Conservation (phyloP, 2,329 filamentous ascomycete species). For the Pseudocercospora fijiensis region DNA sequence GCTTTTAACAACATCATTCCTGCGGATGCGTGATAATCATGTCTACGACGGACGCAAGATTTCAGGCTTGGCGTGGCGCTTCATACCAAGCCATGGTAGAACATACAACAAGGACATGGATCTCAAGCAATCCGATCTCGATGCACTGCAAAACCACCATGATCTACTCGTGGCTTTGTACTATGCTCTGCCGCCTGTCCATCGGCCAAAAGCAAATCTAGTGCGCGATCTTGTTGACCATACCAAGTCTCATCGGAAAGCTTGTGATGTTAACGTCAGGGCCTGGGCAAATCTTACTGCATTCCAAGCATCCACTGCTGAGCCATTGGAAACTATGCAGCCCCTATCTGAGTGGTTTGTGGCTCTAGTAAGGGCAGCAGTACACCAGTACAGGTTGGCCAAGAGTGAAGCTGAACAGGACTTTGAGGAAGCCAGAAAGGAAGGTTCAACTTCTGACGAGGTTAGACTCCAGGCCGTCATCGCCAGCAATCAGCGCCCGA, state of each 20-base stretch:
- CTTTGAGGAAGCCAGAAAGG: slow-evolving; percentile 40
- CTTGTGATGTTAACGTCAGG: slow-evolving; percentile 58
- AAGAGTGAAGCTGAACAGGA: slow-evolving; percentile 60
- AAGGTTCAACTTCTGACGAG: slow-evolving; percentile 42
- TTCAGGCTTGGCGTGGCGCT: slow-evolving; percentile 54
- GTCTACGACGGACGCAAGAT: slow-evolving; percentile 55
- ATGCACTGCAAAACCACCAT: slow-evolving; percentile 61
- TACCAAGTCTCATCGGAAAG: slow-evolving; percentile 57
- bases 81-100: slow-evolving; percentile 61
- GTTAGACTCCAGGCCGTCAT: slow-evolving; percentile 54
- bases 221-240: slow-evolving; percentile 58
- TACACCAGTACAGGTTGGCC: slow-evolving; percentile 57
- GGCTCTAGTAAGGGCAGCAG: slow-evolving; percentile 53
- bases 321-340: slow-evolving; percentile 47
- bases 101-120: slow-evolving; percentile 59
- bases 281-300: slow-evolving; percentile 58
- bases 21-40: slow-evolving; percentile 43
- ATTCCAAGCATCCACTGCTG: slow-evolving; percentile 57
- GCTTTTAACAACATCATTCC: slow-evolving; percentile 53
- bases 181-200: slow-evolving; percentile 55
- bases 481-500: slow-evolving; percentile 57
- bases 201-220: slow-evolving; percentile 53
- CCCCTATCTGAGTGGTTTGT: slow-evolving; percentile 57
- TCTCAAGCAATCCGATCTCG: slow-evolving; percentile 54
- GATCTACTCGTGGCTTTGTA: slow-evolving; percentile 61